Base-by-base conservation (phyloP, 352 stramenopile species). In the Globisporangium splendens region DNA sequence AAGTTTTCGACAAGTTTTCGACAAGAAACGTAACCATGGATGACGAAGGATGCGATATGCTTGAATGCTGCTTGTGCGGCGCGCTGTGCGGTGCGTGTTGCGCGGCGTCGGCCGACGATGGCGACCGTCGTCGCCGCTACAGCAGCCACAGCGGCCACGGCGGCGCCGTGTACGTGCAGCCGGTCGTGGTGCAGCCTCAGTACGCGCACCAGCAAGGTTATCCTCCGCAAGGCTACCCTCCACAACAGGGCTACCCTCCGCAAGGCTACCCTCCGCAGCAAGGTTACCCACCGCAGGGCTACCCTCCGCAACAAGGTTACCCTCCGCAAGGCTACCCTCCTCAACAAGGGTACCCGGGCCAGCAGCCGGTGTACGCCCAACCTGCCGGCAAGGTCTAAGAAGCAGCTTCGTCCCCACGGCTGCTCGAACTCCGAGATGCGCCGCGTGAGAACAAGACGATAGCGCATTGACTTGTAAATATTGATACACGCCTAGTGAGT, bases 31-130 rank as follows among this genome's bases (percentile, higher is more conserved):
- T n/a, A n/a, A n/a, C 24, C 11, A 61, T 61, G 54, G 54, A 86
- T 72, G 80, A 88, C 48, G 79, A 88, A 59, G 78, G 77, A 51
- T 91, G 81, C 52, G 83, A 93, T 51, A 83, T 89, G 69, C 73
- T 87, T 70, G 80, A 88, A 63, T 90, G 78, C 73, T 86, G 77
- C 62, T 66, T 89, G 60, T 90, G 82, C 69, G 80, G 80, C 54
- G 77, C 78, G 15, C 72, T 89, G 44, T 93, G 83, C 58, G 83
- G 76, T 44, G 79, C 81, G 48, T 93, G 83, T 73, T 93, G 83
- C 57, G 83, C 78, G 21, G 65, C 75, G 2, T 73, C 70, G 6
- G 66, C 66, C 5, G 62, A 64, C 20, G 67, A 72, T 41, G 61
- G 80, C 61, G 53, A 66, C 59, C 61, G 66, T 56, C 76, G 77